Evolutionary conservation across 2,329 filamentous ascomycete species (phyloP), one percentile per base, ranked within the genome.

Genomic region (Colletotrichum sojae): DNA sequence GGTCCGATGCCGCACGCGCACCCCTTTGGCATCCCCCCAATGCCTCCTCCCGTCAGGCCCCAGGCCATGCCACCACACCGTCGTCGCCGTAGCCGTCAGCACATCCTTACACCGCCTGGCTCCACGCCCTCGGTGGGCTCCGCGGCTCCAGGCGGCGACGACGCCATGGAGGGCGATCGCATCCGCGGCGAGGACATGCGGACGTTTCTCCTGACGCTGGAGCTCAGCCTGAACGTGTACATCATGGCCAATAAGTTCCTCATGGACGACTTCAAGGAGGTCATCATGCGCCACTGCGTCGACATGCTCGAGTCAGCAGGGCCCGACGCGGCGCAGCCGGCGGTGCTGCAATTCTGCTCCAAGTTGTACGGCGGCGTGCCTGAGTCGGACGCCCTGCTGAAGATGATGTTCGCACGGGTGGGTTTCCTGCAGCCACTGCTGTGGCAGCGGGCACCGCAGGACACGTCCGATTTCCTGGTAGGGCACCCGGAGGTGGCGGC

Each of bases 171-270:
- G 31, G 72, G 66, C 25, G 71, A 75, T n/a, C 79, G 81, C 58
- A 82, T 86, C 74, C 76, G 77, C 6, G 78, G 78, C 39, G 81
- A 85, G 71, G 84, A 86, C 73, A 73, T 85, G 69, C 78, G 79
- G 15, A 83, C 83, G 4, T 86, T 84, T 83, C 78, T 84, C 4
- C 75, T 84, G 55, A 75, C 82, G 2, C 86, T 84, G 72, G 79
- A 83, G 70, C 78, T 86, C 43, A 82, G 82, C 72, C 72, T 86
- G 13, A 82, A 85, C 61, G 83, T 85, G 13, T 86, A 86, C 75
- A 82, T 86, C 59, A 82, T 83, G 61, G 84, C 84, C 8, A 79
- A 85, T 71, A 81, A 82, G 59, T 86, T 82, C 73, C 77, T 85
- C 60, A 81, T 86, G 73, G 79, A 82, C 27, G 80, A 80, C 56